Percentiles rank a stretch among this genome's conserved stretches.
These are phyloP conservation scores for Clonostachys rhizophaga DNA, from an alignment of 2,329 filamentous ascomycete species.

Conservation along the genomic window DNA sequence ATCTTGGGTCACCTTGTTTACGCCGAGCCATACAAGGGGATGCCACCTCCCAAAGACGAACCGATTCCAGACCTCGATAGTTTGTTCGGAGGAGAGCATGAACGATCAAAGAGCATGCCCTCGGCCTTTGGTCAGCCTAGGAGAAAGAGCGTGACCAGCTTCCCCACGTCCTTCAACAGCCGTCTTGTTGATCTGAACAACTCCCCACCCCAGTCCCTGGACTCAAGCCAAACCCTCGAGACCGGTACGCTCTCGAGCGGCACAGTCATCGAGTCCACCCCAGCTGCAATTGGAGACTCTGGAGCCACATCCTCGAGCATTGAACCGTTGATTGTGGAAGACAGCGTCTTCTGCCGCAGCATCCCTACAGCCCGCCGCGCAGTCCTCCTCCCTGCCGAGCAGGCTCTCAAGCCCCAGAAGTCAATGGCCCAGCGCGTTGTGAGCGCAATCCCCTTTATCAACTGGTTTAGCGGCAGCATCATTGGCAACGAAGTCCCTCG, in stretches of 20 bases:
- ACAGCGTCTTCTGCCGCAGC: constrained; percentile 47
- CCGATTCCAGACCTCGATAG: constrained; percentile 50
- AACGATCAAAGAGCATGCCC: constrained; percentile 25
- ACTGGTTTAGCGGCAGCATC: constrained; percentile 67
- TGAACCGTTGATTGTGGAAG: constrained; percentile 19
- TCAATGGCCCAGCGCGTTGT: constrained; percentile 60
- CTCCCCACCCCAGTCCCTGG: constrained; percentile 37
- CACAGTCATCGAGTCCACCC: constrained; percentile 31
- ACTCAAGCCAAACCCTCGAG: constrained; percentile 53
- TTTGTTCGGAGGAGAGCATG: constrained; percentile 20
- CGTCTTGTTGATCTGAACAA: constrained; percentile 24
- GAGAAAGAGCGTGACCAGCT: constrained; percentile 16
- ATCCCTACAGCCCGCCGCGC: constrained; percentile 65
- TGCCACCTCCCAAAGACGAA: constrained; percentile 60
- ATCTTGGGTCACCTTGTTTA: constrained; percentile 67
- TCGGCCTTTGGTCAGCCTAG: constrained; percentile 15
- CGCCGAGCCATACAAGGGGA: constrained; percentile 65
- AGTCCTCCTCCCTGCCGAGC: constrained; percentile 62
- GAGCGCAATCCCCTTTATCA: constrained; percentile 62
- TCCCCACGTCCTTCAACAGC: constrained; percentile 27
- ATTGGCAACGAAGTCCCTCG: constrained; percentile 74
- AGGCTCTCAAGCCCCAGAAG: constrained; percentile 66
- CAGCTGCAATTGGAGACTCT: constrained; percentile 7
- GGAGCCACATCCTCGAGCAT: constrained; percentile 6
- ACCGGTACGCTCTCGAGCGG: constrained; percentile 47